Evolutionary conservation across 2,329 filamentous ascomycete genomes (phyloP).

Genomic region (Colletotrichum shisoi): DNA sequence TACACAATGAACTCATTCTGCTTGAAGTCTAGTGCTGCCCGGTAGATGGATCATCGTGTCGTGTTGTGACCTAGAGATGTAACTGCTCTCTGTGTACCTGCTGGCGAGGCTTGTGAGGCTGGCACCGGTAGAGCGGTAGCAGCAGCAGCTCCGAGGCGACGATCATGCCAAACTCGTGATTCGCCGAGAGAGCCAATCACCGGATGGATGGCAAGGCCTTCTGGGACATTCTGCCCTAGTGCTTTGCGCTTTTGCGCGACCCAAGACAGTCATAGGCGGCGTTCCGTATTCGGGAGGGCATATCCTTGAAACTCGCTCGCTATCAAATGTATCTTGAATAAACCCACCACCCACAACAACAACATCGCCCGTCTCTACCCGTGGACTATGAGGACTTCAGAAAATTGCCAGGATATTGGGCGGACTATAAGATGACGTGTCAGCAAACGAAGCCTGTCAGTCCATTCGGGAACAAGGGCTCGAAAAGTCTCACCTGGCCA

Average conservation of each 20-base stretch:
- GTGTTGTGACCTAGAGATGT: slow-evolving; percentile 10
- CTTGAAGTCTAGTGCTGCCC: slow-evolving; percentile 14
- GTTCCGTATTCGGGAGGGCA: background rate
- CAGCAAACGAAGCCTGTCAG: background rate
- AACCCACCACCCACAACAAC: background rate
- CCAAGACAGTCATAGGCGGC: background rate
- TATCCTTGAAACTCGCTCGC: background rate
- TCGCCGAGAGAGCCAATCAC: background rate
- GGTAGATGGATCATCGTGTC: slow-evolving; percentile 5
- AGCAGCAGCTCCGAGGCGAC: background rate
- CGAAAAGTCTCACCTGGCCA: slow-evolving; percentile 40
- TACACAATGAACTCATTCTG: slow-evolving; percentile 22
- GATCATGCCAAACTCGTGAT: background rate
- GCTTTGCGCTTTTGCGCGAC: background rate
- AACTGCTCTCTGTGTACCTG: slow-evolving; percentile 12
- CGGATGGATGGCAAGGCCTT: background rate
- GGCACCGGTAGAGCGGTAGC: background rate
- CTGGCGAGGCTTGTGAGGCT: slow-evolving; percentile 2
- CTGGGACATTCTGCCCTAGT: background rate
- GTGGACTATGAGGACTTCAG: slow-evolving; percentile 36
- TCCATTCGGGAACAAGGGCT: background rate
- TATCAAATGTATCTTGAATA: background rate
- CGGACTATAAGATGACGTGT: slow-evolving; percentile 41
- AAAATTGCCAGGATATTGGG: slow-evolving; percentile 52
- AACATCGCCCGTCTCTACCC: no score